Evolutionary conservation across 176 grass and related monocot genomes (phyloP).

Genomic region (Saccharum spontaneum): DNA sequence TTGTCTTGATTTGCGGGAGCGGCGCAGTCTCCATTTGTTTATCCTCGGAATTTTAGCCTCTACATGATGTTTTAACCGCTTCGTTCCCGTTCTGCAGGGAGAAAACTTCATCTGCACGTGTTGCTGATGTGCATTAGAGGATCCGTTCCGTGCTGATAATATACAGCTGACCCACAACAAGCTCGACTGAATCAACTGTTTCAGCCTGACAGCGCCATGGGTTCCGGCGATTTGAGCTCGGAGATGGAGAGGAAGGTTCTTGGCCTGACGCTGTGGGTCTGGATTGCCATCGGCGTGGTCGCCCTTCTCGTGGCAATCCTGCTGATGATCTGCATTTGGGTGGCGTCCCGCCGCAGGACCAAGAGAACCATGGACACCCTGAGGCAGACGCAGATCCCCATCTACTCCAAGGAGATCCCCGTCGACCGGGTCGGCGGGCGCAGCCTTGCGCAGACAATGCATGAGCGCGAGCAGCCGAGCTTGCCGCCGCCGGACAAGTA

Average conservation of each 20-base stretch:
- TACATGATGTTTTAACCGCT: not conserved
- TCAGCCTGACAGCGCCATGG: slow-evolving; percentile 36
- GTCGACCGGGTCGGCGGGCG: slow-evolving; percentile 72
- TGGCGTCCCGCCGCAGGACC: slow-evolving; percentile 53
- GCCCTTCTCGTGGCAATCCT: slow-evolving; percentile 76
- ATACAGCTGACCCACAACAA: not conserved
- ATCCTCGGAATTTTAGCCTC: not conserved
- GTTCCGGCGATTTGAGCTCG: slow-evolving; percentile 44
- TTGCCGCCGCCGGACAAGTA: slow-evolving; percentile 51
- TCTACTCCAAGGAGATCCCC: slow-evolving; percentile 92
- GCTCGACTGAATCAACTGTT: not conserved
- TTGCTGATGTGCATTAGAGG: slow-evolving; percentile 37
- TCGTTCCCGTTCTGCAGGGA: slow-evolving; percentile 32
- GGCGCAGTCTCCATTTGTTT: not conserved
- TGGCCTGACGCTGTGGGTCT: slow-evolving; percentile 74
- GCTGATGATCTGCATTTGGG: slow-evolving; percentile 82
- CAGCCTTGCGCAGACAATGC: slow-evolving; percentile 76
- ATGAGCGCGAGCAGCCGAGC: slow-evolving; percentile 52
- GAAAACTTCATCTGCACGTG: slow-evolving; percentile 3
- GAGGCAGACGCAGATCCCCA: slow-evolving; percentile 80
- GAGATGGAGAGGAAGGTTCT: slow-evolving; percentile 70
- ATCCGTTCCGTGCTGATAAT: slow-evolving; percentile 22
- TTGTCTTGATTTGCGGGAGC: not conserved
- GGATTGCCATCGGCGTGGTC: slow-evolving; percentile 77
- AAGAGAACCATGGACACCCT: slow-evolving; percentile 59